phyloP scores from a whole-genome alignment of 306 rosid genomes.

The Trifolium repens region DNA sequence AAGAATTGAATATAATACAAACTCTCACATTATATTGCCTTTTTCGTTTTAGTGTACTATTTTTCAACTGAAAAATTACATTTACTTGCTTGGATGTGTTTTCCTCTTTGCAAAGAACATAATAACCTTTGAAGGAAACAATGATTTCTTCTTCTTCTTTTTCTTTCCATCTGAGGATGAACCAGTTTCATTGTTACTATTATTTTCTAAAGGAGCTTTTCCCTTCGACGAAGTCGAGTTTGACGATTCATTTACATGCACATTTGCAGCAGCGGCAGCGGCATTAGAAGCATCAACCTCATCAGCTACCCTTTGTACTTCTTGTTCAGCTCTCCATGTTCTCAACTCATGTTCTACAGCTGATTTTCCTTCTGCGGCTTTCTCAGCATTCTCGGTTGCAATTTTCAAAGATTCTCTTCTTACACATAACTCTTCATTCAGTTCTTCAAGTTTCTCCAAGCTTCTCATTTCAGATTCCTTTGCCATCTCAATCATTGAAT shows the following conservation, averaged over 20 bases:
- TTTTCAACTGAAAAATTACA: conserved; percentile 38
- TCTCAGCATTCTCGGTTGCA: conserved; percentile 79
- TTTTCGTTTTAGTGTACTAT: background rate
- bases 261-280: conserved; percentile 21
- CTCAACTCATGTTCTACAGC: conserved; percentile 80
- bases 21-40: conserved; percentile 15
- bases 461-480: conserved; percentile 74
- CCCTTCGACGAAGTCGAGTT: conserved; percentile 60
- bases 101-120: conserved; percentile 85
- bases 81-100: conserved; percentile 55
- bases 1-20: conserved; percentile 29
- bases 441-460: conserved; percentile 76
- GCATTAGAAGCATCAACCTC: conserved; percentile 43
- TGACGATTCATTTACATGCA: conserved; percentile 31
- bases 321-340: conserved; percentile 72
- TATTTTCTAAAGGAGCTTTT: conserved; percentile 27
- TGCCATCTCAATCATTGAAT: conserved; percentile 65
- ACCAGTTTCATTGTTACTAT: conserved; percentile 40
- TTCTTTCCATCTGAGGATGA: conserved; percentile 60
- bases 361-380: conserved; percentile 73
- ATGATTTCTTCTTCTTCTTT: conserved; percentile 78
- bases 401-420: conserved; percentile 68
- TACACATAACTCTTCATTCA: conserved; percentile 60
- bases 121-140: conserved; percentile 66
- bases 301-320: conserved; percentile 57